Percentiles rank a stretch among this genome's conserved stretches.
phyloP scores from a whole-genome alignment of 345 rosid genomes.

The Arabis hirsuta region DNA sequence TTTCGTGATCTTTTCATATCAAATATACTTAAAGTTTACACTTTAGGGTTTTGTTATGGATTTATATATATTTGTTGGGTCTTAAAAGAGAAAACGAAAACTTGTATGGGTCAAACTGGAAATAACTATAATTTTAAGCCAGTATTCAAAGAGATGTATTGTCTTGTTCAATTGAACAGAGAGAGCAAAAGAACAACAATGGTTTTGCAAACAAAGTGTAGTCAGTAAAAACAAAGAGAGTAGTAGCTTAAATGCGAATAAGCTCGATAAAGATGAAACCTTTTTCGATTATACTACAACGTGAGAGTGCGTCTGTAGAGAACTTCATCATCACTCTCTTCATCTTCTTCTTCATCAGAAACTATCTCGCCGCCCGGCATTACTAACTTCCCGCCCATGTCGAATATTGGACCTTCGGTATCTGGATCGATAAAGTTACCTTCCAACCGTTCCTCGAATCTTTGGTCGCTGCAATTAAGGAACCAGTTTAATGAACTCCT shows the following conservation, averaged over 20 bases:
- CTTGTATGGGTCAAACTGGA: constrained; percentile 26
- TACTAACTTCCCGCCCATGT: constrained; percentile 79
- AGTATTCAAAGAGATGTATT: not conserved
- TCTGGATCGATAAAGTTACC: constrained; percentile 79
- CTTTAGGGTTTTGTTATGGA: not conserved
- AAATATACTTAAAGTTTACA: constrained; percentile 15
- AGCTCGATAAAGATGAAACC: constrained; percentile 1
- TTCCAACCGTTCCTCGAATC: constrained; percentile 83
- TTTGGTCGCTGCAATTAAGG: constrained; percentile 89
- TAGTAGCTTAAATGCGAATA: not conserved
- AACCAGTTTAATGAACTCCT: constrained; percentile 84
- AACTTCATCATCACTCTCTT: constrained; percentile 70
- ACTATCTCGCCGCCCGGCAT: constrained; percentile 70
- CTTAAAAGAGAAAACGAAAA: constrained; percentile 9
- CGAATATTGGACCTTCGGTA: constrained; percentile 63
- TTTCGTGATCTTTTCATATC: constrained; percentile 18
- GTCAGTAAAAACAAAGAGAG: not conserved
- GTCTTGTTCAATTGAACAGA: constrained; percentile 3
- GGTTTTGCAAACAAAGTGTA: constrained; percentile 3
- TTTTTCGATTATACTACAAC: constrained; percentile 42
- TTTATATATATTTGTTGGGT: constrained; percentile 24
- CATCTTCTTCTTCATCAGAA: constrained; percentile 77
- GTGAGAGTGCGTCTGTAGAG: constrained; percentile 61
- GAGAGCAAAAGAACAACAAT: constrained; percentile 18
- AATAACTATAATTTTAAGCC: constrained; percentile 2